These are phyloP conservation scores for Fusarium praegraminearum DNA, from an alignment of 2,329 filamentous ascomycete genomes.

Conservation along the genomic window DNA sequence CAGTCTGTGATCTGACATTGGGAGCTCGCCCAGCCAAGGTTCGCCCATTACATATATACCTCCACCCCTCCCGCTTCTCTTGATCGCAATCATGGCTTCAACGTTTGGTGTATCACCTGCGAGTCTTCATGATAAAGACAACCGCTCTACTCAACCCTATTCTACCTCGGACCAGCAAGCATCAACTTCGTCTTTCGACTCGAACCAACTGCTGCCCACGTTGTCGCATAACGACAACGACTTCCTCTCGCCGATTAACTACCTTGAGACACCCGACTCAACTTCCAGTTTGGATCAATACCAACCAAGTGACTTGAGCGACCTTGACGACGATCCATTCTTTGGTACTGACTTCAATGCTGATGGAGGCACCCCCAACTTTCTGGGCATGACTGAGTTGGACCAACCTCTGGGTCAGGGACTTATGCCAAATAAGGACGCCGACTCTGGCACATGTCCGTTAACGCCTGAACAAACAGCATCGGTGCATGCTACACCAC, in stretches of 20 bases:
- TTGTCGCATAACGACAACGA: conserved; percentile 56
- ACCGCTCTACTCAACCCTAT: conserved; percentile 47
- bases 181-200: conserved; percentile 52
- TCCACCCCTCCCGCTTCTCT: conserved; percentile 39
- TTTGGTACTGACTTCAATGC: conserved; percentile 63
- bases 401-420: conserved; percentile 38
- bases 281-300: conserved; percentile 61
- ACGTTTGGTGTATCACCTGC: conserved; percentile 57
- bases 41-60: conserved; percentile 53
- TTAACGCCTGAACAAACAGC: conserved; percentile 66
- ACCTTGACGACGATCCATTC: conserved; percentile 63
- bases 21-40: conserved; percentile 44
- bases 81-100: conserved; percentile 57
- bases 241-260: conserved; percentile 49
- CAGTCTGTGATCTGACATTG: conserved; percentile 49
- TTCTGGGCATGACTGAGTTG: conserved; percentile 52
- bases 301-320: conserved; percentile 63
- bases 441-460: conserved; percentile 54
- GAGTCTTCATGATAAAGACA: conserved; percentile 54
- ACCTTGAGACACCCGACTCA: conserved; percentile 63
- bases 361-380: conserved; percentile 58
- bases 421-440: conserved; percentile 37
- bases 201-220: conserved; percentile 58
- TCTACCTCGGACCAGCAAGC: conserved; percentile 41
- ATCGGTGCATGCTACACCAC: conserved; percentile 60